Evolutionary conservation across 495 filamentous ascomycete species (phyloP).

Genomic region (Neurospora tetrasperma): DNA sequence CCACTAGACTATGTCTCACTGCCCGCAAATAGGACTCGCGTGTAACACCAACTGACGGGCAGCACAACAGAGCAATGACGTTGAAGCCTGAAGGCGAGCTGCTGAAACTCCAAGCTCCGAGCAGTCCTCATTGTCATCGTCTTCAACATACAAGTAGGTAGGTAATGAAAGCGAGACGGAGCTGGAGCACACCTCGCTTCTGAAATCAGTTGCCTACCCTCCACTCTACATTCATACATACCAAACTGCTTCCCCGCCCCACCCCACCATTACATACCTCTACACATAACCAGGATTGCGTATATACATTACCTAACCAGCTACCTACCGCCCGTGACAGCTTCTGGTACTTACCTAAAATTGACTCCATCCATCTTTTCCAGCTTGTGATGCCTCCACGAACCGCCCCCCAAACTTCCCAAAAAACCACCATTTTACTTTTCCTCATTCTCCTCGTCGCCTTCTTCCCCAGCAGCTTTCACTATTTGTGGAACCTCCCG

Average conservation of each 20-base stretch:
- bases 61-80: not conserved
- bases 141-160: not conserved
- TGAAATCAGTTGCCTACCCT: not conserved
- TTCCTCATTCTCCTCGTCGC: conserved; percentile 38
- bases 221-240: not conserved
- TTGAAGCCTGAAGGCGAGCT: not conserved
- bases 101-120: not conserved
- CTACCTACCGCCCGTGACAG: not conserved
- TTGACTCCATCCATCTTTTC: not conserved
- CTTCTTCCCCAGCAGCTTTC: conserved; percentile 47
- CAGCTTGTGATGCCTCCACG: not conserved
- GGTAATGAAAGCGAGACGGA: not conserved
- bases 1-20: not conserved
- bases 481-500: conserved; percentile 36
- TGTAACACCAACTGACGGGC: not conserved
- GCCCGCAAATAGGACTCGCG: not conserved
- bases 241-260: not conserved
- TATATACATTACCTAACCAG: not conserved
- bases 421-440: conserved; percentile 33
- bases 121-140: not conserved
- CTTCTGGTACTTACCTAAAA: not conserved
- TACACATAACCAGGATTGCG: not conserved
- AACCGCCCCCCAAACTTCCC: conserved; percentile 8
- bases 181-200: not conserved
- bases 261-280: not conserved